Base-by-base conservation (phyloP, 83 land plant species). In the Picea abies region DNA sequence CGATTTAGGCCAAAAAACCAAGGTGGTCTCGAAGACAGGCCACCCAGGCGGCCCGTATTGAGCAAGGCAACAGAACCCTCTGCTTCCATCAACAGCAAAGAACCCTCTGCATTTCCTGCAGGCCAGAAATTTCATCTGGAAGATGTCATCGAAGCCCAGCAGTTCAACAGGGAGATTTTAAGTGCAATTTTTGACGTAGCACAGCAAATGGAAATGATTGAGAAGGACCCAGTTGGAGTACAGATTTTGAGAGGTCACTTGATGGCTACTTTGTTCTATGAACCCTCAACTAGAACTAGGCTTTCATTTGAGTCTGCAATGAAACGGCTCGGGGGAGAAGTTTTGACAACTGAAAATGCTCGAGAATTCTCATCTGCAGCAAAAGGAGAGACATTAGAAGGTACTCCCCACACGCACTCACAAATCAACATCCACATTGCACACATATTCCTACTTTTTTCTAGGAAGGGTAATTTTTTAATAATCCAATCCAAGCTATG, bases 381-480 rank as follows among this genome's bases (percentile, higher is more conserved):
- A 7, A 96, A 97, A 82, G 99, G 99, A 63, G 98, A 97, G 85
- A 97, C 99, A 23, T 90, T 97, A n/a, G 98, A 97, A 96, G 99
- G 99, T 94, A 60, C 15, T 65, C 26, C 47, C 10, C 25, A 73
- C 22, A 73, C 3, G 25, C 20, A 49, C 3, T 41, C 47, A 72
- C 52, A 72, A 37, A 73, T 73, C 20, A 44, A 71, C 60, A 56
- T 56, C 60, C 60, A 56, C 60, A 56, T 56, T 56, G 58, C 58
- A 52, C 58, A 52, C 12, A 52, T 52, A 10, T 10, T 10, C 60
- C 60, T 56, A 12, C 3, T 52, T 12, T 56, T 56, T 12, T 12
- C 0, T 44, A 44, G 7, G 7, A 56, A 56, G 60, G 15, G 60
- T 56, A 56, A 56, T 56, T 12, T 56, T 14, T 56, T 12, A 12